These are phyloP conservation scores for Quercus cerris DNA, from an alignment of 306 rosid species.

Conservation along the genomic window DNA sequence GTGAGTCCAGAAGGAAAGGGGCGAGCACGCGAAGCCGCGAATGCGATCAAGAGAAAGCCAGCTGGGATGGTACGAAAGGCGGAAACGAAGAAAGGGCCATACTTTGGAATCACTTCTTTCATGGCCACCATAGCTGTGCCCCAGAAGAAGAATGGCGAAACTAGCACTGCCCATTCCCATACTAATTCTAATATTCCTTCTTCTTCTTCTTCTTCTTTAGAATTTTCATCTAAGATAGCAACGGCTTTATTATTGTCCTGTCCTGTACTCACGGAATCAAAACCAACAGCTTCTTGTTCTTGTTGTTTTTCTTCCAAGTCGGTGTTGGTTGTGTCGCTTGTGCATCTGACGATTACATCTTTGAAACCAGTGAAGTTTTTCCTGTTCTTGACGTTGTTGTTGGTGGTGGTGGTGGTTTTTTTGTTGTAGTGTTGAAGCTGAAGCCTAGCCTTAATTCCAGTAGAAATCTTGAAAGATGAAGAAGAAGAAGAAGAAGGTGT, in stretches of 20 bases:
- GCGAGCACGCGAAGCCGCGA: constrained; percentile 73
- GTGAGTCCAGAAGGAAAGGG: constrained; percentile 62
- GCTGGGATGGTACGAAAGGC: constrained; percentile 87
- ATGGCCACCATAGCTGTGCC: constrained; percentile 98
- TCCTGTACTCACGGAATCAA: constrained; percentile 69
- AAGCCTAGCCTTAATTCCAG: constrained; percentile 22
- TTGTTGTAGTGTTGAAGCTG: not conserved
- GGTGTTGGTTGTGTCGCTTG: constrained; percentile 17
- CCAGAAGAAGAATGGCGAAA: constrained; percentile 98
- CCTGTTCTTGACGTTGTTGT: not conserved
- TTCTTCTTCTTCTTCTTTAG: not conserved
- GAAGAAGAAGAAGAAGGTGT: not conserved
- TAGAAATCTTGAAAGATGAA: not conserved
- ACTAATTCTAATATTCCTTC: constrained; percentile 4
- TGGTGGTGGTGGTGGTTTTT: too few relatives aligned
- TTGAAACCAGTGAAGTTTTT: not conserved
- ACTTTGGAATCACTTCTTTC: constrained; percentile 83
- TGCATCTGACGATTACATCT: constrained; percentile 12
- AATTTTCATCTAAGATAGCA: not conserved
- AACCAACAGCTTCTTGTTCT: not conserved
- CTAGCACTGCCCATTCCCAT: constrained; percentile 68
- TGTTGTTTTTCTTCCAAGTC: constrained; percentile 14
- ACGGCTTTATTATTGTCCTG: constrained; percentile 24
- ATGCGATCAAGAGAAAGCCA: constrained; percentile 76
- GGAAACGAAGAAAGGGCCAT: constrained; percentile 79